Evolutionary conservation across 2,329 filamentous ascomycete genomes (phyloP).

Genomic region (Zalaria sp.): DNA sequence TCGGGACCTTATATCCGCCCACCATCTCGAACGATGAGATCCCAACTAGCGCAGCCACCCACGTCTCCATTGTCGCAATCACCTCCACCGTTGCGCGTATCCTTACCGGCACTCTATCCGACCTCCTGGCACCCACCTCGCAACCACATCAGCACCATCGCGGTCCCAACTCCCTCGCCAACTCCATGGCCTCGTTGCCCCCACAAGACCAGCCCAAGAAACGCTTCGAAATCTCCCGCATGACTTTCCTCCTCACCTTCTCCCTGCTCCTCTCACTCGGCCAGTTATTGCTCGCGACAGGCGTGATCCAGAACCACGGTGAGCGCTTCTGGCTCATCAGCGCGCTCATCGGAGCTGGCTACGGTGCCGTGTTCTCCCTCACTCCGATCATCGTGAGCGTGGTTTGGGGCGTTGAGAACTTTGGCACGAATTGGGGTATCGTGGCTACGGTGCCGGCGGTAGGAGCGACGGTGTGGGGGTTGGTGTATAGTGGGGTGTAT

Average conservation of each 20-base stretch:
- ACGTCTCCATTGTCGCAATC: conserved; percentile 83
- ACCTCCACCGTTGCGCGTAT: conserved; percentile 84
- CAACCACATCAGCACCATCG: conserved; percentile 42
- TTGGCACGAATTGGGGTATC: conserved; percentile 95
- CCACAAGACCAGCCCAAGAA: conserved; percentile 7
- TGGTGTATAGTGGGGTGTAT: conserved; percentile 75
- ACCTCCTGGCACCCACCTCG: conserved; percentile 55
- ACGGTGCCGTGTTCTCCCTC: conserved; percentile 81
- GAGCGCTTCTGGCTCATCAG: conserved; percentile 79
- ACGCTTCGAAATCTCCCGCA: conserved; percentile 54
- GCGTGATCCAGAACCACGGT: conserved; percentile 57
- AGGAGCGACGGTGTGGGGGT: conserved; percentile 78
- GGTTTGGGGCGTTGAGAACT: conserved; percentile 97
- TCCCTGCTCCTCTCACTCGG: conserved; percentile 59
- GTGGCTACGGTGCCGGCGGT: conserved; percentile 81
- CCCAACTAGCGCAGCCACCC: conserved; percentile 59
- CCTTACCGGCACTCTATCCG: conserved; percentile 77
- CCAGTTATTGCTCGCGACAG: conserved; percentile 64
- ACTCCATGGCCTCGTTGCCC: conserved; percentile 23
- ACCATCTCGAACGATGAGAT: conserved; percentile 25
- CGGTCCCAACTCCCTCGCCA: conserved; percentile 26
- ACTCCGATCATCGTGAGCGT: conserved; percentile 89
- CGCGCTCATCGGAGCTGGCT: conserved; percentile 72
- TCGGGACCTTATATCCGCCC: conserved; percentile 65
- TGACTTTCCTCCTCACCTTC: conserved; percentile 65